Evolutionary conservation across 1,284 basidiomycete species (phyloP).

Genomic region (Puccinia triticina): DNA sequence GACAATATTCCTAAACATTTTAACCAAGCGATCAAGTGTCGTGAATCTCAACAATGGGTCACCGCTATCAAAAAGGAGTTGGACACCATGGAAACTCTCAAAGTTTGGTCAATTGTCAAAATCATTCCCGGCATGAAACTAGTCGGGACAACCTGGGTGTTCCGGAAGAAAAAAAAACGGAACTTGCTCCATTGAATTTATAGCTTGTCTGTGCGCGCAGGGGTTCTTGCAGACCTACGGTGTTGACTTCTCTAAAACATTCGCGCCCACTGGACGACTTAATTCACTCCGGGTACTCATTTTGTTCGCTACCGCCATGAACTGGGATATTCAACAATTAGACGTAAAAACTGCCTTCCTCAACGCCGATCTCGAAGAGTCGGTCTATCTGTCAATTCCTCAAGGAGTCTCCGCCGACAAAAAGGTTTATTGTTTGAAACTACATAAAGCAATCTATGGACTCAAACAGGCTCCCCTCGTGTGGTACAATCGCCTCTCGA

Average conservation of each 20-base stretch:
- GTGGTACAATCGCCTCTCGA: background rate
- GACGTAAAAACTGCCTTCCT: constrained; percentile 13
- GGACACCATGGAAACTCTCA: background rate
- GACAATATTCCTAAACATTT: background rate
- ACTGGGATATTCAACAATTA: background rate
- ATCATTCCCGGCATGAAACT: background rate
- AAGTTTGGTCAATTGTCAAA: background rate
- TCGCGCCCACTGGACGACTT: background rate
- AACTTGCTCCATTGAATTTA: too few relatives aligned
- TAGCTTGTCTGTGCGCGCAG: background rate
- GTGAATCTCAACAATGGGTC: background rate
- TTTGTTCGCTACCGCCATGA: background rate
- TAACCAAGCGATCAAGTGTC: background rate
- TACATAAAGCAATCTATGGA: constrained; percentile 26
- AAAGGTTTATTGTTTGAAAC: background rate
- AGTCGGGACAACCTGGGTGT: background rate
- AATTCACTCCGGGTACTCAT: background rate
- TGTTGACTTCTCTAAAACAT: constrained; percentile 9
- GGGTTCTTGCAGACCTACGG: constrained; percentile 9
- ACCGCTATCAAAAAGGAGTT: background rate
- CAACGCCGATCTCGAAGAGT: background rate
- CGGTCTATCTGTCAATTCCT: too few relatives aligned
- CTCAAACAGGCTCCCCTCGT: constrained; percentile 10
- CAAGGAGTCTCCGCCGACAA: background rate
- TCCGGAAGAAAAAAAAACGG: background rate